Evolutionary conservation across 2,329 filamentous ascomycete species (phyloP).

Genomic region (Furcasterigmium furcatum): DNA sequence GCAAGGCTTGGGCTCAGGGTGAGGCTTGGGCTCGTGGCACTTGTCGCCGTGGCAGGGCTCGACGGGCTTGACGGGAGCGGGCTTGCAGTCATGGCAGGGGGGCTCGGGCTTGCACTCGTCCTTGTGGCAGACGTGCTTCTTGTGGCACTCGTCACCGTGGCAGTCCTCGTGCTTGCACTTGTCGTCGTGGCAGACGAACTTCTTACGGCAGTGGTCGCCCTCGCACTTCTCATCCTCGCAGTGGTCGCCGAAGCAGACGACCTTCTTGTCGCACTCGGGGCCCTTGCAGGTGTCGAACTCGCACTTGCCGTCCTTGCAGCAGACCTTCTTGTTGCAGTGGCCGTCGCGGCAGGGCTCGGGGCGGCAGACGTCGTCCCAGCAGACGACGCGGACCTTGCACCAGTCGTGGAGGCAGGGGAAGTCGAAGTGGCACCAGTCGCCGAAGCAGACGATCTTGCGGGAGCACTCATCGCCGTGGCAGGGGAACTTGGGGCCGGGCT

Average conservation of each 20-base stretch:
- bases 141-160: constrained; percentile 24
- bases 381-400: constrained; percentile 14
- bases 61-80: constrained; percentile 8
- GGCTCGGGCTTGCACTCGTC: constrained; percentile 20
- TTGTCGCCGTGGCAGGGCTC: not conserved
- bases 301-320: constrained; percentile 23
- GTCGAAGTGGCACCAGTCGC: constrained; percentile 25
- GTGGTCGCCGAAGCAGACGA: constrained; percentile 26
- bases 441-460: constrained; percentile 29
- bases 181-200: constrained; percentile 25
- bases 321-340: constrained; percentile 12
- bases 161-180: constrained; percentile 24
- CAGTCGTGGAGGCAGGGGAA: constrained; percentile 19
- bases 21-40: not conserved
- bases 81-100: constrained; percentile 19
- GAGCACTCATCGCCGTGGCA: constrained; percentile 16
- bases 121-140: constrained; percentile 19
- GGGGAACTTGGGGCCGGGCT: constrained; percentile 3
- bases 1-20: not conserved
- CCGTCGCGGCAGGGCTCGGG: constrained; percentile 4
- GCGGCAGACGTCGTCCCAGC: constrained; percentile 8
- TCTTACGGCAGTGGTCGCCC: constrained; percentile 24
- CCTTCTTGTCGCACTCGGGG: constrained; percentile 22
- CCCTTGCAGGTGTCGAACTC: constrained; percentile 18
- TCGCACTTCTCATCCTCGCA: constrained; percentile 23